Percentiles rank a stretch among this genome's conserved stretches.
Conservation (phyloP, 345 rosid species). For the Firmiana major region DNA sequence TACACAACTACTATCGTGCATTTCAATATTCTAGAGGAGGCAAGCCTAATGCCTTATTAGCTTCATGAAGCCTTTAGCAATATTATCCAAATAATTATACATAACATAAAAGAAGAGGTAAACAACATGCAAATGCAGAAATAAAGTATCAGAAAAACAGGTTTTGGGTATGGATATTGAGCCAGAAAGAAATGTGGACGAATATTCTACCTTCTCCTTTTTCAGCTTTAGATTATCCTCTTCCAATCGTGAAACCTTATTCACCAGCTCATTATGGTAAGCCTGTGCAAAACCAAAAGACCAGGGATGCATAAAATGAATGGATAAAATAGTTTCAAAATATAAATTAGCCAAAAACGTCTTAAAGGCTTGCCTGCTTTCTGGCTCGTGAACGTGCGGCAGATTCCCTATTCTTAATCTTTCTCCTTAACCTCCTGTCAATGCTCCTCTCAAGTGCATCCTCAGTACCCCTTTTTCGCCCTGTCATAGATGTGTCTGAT, state of each 20-base stretch:
- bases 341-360: background rate
- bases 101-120: background rate
- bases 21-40: background rate
- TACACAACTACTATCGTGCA: background rate
- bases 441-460: slow-evolving; percentile 41
- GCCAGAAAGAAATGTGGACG: background rate
- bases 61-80: background rate
- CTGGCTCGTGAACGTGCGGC: slow-evolving; percentile 69
- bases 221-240: slow-evolving; percentile 48
- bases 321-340: background rate
- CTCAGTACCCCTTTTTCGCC: slow-evolving; percentile 32
- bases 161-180: background rate
- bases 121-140: background rate
- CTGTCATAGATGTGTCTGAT: slow-evolving; percentile 25
- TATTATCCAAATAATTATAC: background rate
- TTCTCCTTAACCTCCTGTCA: slow-evolving; percentile 58
- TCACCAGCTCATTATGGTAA: slow-evolving; percentile 53
- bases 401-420: slow-evolving; percentile 74
- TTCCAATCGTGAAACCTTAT: slow-evolving; percentile 48
- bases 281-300: slow-evolving; percentile 34
- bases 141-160: background rate
- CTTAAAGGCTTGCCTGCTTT: slow-evolving; percentile 40
- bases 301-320: background rate
- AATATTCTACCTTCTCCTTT: slow-evolving; percentile 51
- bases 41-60: background rate